These are phyloP conservation scores for Geoglossum cookeanum DNA, from an alignment of 2,329 filamentous ascomycete species.

Conservation along the genomic window DNA sequence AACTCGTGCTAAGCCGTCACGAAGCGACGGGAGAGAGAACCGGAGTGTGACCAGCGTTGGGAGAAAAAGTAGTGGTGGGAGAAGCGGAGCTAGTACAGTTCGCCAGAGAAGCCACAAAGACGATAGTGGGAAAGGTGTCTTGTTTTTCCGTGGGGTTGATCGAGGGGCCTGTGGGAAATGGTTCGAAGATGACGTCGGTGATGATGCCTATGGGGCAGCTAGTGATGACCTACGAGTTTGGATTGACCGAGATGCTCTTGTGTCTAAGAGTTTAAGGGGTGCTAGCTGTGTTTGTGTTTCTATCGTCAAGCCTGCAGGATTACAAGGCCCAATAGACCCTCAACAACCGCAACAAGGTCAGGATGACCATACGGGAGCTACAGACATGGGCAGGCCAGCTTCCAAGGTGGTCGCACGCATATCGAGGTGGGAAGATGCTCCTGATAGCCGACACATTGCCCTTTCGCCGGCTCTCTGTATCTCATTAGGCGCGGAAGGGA, in stretches of 20 bases:
- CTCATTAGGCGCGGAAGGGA: conserved; percentile 47
- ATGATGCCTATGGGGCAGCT: conserved; percentile 23
- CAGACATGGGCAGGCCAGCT: conserved; percentile 36
- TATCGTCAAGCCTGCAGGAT: conserved; percentile 63
- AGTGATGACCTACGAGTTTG: conserved; percentile 52
- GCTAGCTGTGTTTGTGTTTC: conserved; percentile 63
- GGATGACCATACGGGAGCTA: conserved; percentile 40
- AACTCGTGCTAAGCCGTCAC: conserved; percentile 50
- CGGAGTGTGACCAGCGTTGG: conserved; percentile 65
- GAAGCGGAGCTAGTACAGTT: conserved; percentile 54
- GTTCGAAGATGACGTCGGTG: conserved; percentile 50
- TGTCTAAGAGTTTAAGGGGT: conserved; percentile 53
- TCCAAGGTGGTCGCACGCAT: conserved; percentile 59
- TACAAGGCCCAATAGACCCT: conserved; percentile 52
- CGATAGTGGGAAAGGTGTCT: conserved; percentile 42
- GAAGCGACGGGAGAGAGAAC: conserved; percentile 47
- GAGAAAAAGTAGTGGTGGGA: conserved; percentile 49
- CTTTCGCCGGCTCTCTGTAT: conserved; percentile 62
- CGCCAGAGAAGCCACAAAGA: conserved; percentile 37
- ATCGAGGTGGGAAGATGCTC: conserved; percentile 66
- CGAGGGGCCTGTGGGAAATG: conserved; percentile 48
- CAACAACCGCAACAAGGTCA: conserved; percentile 36
- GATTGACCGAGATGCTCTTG: conserved; percentile 62
- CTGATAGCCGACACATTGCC: conserved; percentile 60
- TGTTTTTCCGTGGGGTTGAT: conserved; percentile 71